A percentile compares a stretch with the other conserved stretches of the same genome.
Conservation (phyloP, 805 yeast genomes). For the Candida ovalis region DNA sequence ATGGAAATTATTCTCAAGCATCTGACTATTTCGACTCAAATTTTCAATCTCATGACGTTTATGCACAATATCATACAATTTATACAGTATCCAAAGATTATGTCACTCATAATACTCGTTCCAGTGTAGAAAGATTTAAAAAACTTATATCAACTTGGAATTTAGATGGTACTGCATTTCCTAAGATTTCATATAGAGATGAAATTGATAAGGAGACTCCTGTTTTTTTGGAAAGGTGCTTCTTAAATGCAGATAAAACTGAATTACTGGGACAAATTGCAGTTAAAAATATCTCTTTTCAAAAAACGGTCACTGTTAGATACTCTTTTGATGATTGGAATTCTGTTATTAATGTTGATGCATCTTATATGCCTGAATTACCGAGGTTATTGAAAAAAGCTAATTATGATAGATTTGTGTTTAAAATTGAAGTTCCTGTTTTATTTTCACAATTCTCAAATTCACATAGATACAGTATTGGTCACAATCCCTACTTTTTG, state of each 20-base stretch:
- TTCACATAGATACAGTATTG: constrained; percentile 20
- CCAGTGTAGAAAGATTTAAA: constrained; percentile 19
- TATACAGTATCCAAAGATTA: constrained; percentile 18
- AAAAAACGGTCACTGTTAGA: constrained; percentile 63
- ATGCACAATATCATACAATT: constrained; percentile 11
- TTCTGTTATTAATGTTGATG: constrained; percentile 66
- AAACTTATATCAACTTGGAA: constrained; percentile 38
- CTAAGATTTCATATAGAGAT: constrained; percentile 41
- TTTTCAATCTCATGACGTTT: constrained; percentile 5
- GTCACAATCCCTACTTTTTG: constrained; percentile 19
- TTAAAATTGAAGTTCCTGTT: constrained; percentile 50
- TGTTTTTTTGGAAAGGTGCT: constrained; percentile 64
- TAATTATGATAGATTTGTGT: constrained; percentile 67
- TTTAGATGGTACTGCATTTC: constrained; percentile 39
- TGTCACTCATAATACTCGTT: constrained; percentile 10
- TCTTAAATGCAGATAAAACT: constrained; percentile 54
- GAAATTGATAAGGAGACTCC: constrained; percentile 37
- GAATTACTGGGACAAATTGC: constrained; percentile 70
- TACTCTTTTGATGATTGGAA: constrained; percentile 81
- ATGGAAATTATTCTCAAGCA: constrained; percentile 15
- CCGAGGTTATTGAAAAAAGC: constrained; percentile 46
- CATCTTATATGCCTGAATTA: constrained; percentile 53
- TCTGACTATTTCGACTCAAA: constrained; percentile 8
- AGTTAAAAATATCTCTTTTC: constrained; percentile 68
- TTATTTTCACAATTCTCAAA: constrained; percentile 31